Evolutionary conservation across 208 protist species (phyloP), one percentile per base, ranked within the genome.

Genomic region (Wallacemonas sp.): DNA sequence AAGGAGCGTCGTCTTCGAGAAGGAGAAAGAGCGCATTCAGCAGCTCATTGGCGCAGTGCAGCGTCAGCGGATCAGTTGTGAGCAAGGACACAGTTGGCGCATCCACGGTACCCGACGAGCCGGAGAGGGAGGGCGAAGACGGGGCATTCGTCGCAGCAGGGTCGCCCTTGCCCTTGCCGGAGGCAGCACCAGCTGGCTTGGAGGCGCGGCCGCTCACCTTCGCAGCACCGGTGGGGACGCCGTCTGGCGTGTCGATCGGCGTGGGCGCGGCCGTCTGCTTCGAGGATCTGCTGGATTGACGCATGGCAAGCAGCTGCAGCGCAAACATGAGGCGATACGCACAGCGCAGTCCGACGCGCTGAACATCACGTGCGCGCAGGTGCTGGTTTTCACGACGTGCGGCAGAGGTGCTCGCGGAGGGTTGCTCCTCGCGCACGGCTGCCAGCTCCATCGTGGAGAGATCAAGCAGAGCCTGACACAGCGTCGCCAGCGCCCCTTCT

Each of bases 241-340:
- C 56, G 21, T 30, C 19, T 6, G 36, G 14, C 14, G 36, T 1
- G 17, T n/a, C n/a, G n/a, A n/a, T n/a, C n/a, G n/a, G n/a, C n/a
- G n/a, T 11, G 15, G 4, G 44, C 15, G 55, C 53, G 1, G 21
- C 1, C 11, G 56, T 36, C 22, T 30, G 51, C 56, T 42, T 42
- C 59, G 26, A 34, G 30, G 59, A n/a, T 22, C 17, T 34, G 24
- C 5, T 12, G 34, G 38, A 26, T 39, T 55, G 38, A 1, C 45
- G 56, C 49, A 70, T 34, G 31, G 49, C 46, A 22, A 74, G 60
- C 15, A 90, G 68, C 1, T 60, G 59, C 34, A 90, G 75, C 17
- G 77, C 83, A n/a, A 90, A 70, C 3, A 86, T 56, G 0, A 72
- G 41, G 17, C 83, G 79, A 39, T 90, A 86, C 12, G 75, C 73